phyloP scores from a whole-genome alignment of 2,329 filamentous ascomycete genomes.

The Drechslerella coelobrocha region DNA sequence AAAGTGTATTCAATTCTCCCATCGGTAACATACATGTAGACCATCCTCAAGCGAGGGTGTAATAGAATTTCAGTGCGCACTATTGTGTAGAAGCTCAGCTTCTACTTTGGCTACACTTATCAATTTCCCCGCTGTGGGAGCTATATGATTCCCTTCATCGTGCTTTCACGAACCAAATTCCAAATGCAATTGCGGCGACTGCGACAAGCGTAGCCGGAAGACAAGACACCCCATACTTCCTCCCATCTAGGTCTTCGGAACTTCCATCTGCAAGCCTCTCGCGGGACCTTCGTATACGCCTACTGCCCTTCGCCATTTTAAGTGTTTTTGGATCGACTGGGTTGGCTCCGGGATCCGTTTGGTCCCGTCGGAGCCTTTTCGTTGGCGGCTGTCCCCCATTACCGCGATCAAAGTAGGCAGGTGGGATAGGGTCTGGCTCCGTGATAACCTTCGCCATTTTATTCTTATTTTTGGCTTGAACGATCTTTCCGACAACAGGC shows the following conservation, averaged over 20 bases:
- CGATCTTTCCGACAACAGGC: background rate
- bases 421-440: background rate
- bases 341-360: background rate
- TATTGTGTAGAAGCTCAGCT: too few relatives aligned
- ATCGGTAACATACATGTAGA: too few relatives aligned
- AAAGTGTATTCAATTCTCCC: too few relatives aligned
- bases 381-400: background rate
- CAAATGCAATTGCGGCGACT: background rate
- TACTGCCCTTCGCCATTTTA: background rate
- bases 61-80: too few relatives aligned
- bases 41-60: too few relatives aligned
- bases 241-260: background rate
- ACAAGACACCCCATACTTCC: background rate
- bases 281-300: background rate
- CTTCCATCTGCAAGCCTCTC: background rate
- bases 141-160: background rate
- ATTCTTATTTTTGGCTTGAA: background rate
- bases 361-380: background rate
- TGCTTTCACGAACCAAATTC: background rate
- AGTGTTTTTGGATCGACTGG: background rate
- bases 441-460: background rate
- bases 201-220: background rate
- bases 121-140: too few relatives aligned
- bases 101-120: too few relatives aligned
- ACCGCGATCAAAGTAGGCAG: background rate